Percentiles rank a stretch among this genome's conserved stretches.
Conservation (phyloP, 1,284 basidiomycete species). For the Phlebopus sp. region DNA sequence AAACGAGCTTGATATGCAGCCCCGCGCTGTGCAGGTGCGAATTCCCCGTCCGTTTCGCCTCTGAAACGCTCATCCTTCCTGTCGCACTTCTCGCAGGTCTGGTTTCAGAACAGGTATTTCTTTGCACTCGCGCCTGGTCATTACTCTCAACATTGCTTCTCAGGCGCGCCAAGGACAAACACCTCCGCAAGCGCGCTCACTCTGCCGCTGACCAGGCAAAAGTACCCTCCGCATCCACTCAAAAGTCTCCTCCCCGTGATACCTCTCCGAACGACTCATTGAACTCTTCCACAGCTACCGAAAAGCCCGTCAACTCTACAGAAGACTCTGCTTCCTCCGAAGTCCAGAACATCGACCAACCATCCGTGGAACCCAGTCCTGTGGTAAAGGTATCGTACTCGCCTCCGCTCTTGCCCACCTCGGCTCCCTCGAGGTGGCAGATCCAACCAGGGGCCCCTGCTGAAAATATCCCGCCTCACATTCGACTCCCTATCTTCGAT, state of each 20-base stretch:
- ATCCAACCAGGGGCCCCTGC: conserved; percentile 33
- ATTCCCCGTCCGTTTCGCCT: conserved; percentile 10
- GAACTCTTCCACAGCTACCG: conserved; percentile 30
- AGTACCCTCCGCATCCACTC: conserved; percentile 8
- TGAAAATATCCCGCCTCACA: conserved; percentile 23
- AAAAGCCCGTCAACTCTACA: conserved; percentile 16
- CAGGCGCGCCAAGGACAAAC: conserved; percentile 81
- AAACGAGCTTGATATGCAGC: conserved; percentile 83
- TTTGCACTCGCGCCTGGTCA: conserved; percentile 1
- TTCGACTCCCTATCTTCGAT: conserved; percentile 9
- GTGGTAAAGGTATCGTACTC: conserved; percentile 36
- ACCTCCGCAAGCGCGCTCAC: conserved; percentile 22
- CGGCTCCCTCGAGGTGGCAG: conserved; percentile 38
- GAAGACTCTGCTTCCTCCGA: conserved; percentile 16
- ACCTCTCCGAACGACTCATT: conserved; percentile 30
- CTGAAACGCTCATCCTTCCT: conserved; percentile 16
- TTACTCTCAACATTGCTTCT: conserved; percentile 9
- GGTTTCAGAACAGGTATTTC: conserved; percentile 86
- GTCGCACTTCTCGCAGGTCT: conserved; percentile 50
- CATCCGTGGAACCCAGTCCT: conserved; percentile 31
- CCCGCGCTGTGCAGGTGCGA: conserved; percentile 87
- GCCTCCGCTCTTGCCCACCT: conserved; percentile 37
- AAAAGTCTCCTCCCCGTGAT: conserved; percentile 25
- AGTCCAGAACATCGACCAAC: conserved; percentile 5
- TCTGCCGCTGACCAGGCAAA: conserved; percentile 16